Evolutionary conservation across 2,329 filamentous ascomycete genomes (phyloP), one percentile per base, ranked within the genome.

Genomic region (Blumeria hordei): DNA sequence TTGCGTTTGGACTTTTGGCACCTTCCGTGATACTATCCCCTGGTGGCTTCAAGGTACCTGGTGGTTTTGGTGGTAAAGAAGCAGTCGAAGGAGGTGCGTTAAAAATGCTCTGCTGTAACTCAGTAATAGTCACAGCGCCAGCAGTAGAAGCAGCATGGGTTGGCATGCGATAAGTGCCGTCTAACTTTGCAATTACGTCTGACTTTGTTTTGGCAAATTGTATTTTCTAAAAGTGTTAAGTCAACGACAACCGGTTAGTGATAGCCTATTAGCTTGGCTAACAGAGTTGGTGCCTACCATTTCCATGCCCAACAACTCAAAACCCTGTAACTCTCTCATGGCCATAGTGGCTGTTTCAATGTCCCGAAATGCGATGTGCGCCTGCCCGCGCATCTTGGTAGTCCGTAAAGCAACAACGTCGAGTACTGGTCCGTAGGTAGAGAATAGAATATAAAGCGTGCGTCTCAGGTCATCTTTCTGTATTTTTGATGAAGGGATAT

Each of bases 401-500:
- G 86, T 94, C 71, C 88, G 93, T 62, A 95, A 73, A 34, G 86
- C 85, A 52, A 95, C 84, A 18, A 98, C 78, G 66, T 98, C 92
- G 57, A 98, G 77, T 14, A 98, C 84, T 0, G 87, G 80, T 43
- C 92, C 92, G 66, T 94, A 94, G 12, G 88, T 94, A 10, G 88
- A 87, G 68, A 96, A 96, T 11, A 96, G 76, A 68, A 88, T 85
- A 70, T 98, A 98, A 34, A 98, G 75, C 5, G 83, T 83, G 49
- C 86, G 83, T 63, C 88, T 81, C 44, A 98, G 71, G 66, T 96
- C 88, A 58, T 78, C 74, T 68, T 96, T 98, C 64, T 84, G 85
- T 59, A 96, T 78, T 71, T 94, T 95, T 58, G 88, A 78, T 21
- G 86, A 87, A 0, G 76, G 76, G 2, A 98, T 76, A 64, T 95